Conservation (phyloP, 2,329 filamentous ascomycete species). For the Fusarium protoensiforme region DNA sequence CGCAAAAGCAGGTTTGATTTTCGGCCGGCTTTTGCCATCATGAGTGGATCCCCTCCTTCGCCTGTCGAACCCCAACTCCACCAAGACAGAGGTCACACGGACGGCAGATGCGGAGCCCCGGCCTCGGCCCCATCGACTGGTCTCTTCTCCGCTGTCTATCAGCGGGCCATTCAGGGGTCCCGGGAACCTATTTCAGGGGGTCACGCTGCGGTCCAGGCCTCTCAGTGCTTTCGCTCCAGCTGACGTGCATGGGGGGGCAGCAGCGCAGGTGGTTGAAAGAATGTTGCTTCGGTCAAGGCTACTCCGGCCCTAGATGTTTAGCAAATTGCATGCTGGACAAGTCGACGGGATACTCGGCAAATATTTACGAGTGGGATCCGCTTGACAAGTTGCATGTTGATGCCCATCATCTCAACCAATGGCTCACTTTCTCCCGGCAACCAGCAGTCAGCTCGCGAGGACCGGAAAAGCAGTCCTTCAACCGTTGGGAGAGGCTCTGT, state of each 20-base stretch:
- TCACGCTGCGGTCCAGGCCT: slow-evolving; percentile 13
- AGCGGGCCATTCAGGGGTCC: slow-evolving; percentile 28
- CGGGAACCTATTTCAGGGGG: slow-evolving; percentile 30
- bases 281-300: not conserved
- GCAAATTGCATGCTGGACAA: not conserved
- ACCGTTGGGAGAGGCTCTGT: slow-evolving; percentile 21
- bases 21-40: slow-evolving; percentile 33
- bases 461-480: not conserved
- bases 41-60: slow-evolving; percentile 16
- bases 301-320: not conserved
- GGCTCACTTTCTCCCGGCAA: not conserved
- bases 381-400: not conserved
- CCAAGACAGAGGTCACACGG: slow-evolving; percentile 39
- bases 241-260: not conserved
- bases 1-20: slow-evolving; percentile 31
- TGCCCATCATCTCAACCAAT: not conserved
- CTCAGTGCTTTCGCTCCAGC: not conserved
- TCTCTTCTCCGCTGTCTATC: slow-evolving; percentile 17
- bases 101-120: slow-evolving; percentile 38
- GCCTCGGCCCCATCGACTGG: slow-evolving; percentile 24
- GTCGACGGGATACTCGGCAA: not conserved
- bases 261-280: not conserved
- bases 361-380: not conserved
- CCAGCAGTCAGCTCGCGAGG: not conserved
- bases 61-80: slow-evolving; percentile 39